phyloP scores from a whole-genome alignment of 768 basidiomycete species.

The Asterophora lycoperdoides region DNA sequence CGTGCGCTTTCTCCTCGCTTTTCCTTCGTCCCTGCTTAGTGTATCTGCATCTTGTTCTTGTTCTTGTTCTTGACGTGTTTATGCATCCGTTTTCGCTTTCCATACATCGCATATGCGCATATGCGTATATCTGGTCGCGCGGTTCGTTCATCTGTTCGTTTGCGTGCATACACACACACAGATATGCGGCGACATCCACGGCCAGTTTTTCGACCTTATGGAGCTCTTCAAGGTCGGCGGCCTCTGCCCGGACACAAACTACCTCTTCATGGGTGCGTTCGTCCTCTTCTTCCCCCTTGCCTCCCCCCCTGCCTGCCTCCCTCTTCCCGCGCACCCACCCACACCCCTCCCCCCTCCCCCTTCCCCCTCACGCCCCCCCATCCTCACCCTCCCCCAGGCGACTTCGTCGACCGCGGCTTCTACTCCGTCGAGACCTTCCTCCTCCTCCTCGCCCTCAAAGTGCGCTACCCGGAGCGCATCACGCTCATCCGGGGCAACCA shows the following conservation, averaged over 20 bases:
- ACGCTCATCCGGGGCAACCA: slow-evolving; percentile 97
- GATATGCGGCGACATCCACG: slow-evolving; percentile 96
- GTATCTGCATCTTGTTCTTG: too few relatives aligned
- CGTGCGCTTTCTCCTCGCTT: too few relatives aligned
- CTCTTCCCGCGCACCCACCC: slow-evolving; percentile 2
- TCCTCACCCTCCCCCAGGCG: slow-evolving; percentile 50
- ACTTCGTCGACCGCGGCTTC: slow-evolving; percentile 97
- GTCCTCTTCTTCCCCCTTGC: not conserved
- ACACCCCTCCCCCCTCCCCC: not conserved
- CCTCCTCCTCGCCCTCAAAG: slow-evolving; percentile 90
- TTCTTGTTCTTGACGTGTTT: too few relatives aligned
- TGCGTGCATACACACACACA: too few relatives aligned
- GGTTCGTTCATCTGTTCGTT: too few relatives aligned
- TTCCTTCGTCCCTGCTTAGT: too few relatives aligned
- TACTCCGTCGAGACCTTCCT: slow-evolving; percentile 97
- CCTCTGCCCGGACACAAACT: slow-evolving; percentile 89
- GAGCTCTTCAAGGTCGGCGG: slow-evolving; percentile 94
- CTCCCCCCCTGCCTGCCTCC: not conserved
- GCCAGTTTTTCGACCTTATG: slow-evolving; percentile 95
- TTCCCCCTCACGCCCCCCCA: not conserved
- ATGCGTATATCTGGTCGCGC: too few relatives aligned
- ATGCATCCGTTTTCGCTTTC: too few relatives aligned
- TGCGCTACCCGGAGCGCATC: slow-evolving; percentile 95
- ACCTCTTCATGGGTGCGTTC: slow-evolving; percentile 88
- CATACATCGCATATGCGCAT: too few relatives aligned